A percentile compares a stretch with the other conserved stretches of the same genome.
Evolutionary conservation across 2,329 filamentous ascomycete species (phyloP).

Genomic region (Sporothrix globosa): DNA sequence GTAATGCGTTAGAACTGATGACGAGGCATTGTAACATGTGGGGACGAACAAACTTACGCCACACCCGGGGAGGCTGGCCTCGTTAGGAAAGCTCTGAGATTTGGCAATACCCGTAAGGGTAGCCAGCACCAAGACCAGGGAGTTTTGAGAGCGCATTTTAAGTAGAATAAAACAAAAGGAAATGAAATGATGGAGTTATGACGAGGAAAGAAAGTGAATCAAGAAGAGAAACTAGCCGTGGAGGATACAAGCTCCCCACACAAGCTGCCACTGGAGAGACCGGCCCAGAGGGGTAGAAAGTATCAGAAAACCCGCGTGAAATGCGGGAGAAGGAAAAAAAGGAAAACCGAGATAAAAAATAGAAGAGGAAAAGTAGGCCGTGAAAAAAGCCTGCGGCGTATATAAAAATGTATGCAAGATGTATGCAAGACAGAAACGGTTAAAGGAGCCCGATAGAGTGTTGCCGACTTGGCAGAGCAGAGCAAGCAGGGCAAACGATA

Average conservation of each 20-base stretch:
- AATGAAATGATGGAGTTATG: background rate
- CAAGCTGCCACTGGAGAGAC: slow-evolving; percentile 21
- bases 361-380: background rate
- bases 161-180: slow-evolving; percentile 6
- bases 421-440: slow-evolving; percentile 14
- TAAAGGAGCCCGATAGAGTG: slow-evolving; percentile 2
- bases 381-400: slow-evolving; percentile 4
- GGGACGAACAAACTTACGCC: slow-evolving; percentile 32
- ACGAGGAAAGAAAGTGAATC: background rate
- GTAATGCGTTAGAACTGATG: background rate
- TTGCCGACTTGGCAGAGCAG: slow-evolving; percentile 6
- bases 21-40: background rate
- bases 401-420: slow-evolving; percentile 12
- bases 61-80: slow-evolving; percentile 34
- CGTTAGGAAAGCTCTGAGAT: slow-evolving; percentile 32
- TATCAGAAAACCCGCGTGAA: background rate
- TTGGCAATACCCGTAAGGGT: slow-evolving; percentile 19
- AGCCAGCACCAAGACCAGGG: slow-evolving; percentile 28
- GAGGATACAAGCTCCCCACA: slow-evolving; percentile 12
- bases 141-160: slow-evolving; percentile 31
- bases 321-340: background rate
- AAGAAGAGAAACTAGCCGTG: slow-evolving; percentile 24
- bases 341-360: background rate
- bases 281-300: slow-evolving; percentile 15
- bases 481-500: too few relatives aligned